These are phyloP conservation scores for Aspergillus fischeri DNA, from an alignment of 2,329 filamentous ascomycete species.

Conservation along the genomic window DNA sequence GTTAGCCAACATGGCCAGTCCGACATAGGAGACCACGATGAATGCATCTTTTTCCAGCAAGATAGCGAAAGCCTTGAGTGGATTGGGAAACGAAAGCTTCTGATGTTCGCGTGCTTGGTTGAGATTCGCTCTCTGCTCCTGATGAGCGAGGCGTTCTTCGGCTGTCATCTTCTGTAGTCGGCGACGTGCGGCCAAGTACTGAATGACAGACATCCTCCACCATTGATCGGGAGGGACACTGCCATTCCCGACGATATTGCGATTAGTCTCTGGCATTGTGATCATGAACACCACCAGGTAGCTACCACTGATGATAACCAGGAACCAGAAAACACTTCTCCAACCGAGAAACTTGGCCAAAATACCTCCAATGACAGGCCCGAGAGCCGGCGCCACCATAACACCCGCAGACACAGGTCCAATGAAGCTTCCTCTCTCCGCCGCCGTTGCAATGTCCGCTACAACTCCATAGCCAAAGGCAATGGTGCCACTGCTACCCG, in stretches of 20 bases:
- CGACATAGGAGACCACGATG: conserved; percentile 34
- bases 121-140: background rate
- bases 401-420: conserved; percentile 38
- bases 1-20: conserved; percentile 34
- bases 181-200: conserved; percentile 9
- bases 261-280: conserved; percentile 37
- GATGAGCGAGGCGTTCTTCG: background rate
- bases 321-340: conserved; percentile 44
- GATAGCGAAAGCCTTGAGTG: conserved; percentile 38
- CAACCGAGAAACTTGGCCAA: conserved; percentile 38
- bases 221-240: conserved; percentile 21
- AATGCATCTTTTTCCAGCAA: conserved; percentile 35
- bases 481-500: conserved; percentile 42
- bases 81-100: conserved; percentile 43
- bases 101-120: conserved; percentile 18
- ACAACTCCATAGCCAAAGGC: conserved; percentile 42
- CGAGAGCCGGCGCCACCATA: conserved; percentile 35
- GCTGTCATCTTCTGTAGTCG: background rate
- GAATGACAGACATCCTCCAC: conserved; percentile 19
- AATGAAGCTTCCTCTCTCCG: conserved; percentile 42
- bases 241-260: conserved; percentile 28
- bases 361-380: conserved; percentile 42
- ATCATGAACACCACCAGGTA: conserved; percentile 30
- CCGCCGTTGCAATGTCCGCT: conserved; percentile 39
- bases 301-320: conserved; percentile 34